These are phyloP conservation scores for Coriolopsis trogii DNA, from an alignment of 1,284 basidiomycete genomes.

Conservation along the genomic window DNA sequence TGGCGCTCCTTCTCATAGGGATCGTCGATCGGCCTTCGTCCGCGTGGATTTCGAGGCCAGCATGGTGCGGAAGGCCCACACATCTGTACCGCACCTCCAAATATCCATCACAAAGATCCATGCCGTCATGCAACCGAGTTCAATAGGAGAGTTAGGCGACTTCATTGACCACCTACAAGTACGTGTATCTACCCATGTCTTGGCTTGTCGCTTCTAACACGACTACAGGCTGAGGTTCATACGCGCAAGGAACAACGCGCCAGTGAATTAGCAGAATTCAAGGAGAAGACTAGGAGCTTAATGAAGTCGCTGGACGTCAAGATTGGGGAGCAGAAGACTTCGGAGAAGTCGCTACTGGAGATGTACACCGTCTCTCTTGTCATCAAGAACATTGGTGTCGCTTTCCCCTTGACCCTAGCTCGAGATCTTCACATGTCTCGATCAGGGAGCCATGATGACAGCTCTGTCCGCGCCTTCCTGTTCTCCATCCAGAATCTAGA, in stretches of 20 bases:
- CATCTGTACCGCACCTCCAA: constrained; percentile 46
- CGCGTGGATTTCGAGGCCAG: constrained; percentile 68
- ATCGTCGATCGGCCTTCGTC: constrained; percentile 81
- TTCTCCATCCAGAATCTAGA: constrained; percentile 77
- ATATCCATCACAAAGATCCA: constrained; percentile 76
- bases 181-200: constrained; percentile 15
- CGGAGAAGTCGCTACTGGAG: constrained; percentile 64
- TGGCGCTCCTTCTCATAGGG: constrained; percentile 51
- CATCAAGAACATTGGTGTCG: constrained; percentile 78
- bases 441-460: constrained; percentile 38
- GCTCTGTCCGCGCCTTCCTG: constrained; percentile 76
- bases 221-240: constrained; percentile 68
- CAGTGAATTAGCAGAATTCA: constrained; percentile 79
- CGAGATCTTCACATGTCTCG: constrained; percentile 51
- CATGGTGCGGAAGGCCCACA: constrained; percentile 34
- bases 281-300: constrained; percentile 74
- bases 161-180: constrained; percentile 84
- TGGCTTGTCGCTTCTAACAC: background rate
- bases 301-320: constrained; percentile 74
- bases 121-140: constrained; percentile 91
- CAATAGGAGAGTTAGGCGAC: constrained; percentile 86
- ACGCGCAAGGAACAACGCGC: constrained; percentile 74
- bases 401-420: constrained; percentile 75
- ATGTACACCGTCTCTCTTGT: constrained; percentile 66
- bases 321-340: constrained; percentile 42